These are phyloP conservation scores for Aphanomyces astaci DNA, from an alignment of 352 stramenopile species.

Conservation along the genomic window DNA sequence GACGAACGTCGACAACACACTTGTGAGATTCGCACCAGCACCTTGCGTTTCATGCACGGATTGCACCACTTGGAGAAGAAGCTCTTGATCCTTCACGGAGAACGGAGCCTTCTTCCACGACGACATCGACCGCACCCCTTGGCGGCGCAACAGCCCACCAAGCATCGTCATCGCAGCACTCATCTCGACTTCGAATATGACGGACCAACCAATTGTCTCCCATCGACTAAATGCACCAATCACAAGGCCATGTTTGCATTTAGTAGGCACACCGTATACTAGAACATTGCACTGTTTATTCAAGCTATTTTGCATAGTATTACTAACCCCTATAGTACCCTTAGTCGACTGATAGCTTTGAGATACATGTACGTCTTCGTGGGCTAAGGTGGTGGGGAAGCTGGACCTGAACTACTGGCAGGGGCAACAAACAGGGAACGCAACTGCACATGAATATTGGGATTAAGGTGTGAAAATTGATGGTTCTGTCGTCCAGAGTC, in stretches of 20 bases:
- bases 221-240: not conserved
- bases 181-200: not conserved
- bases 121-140: not conserved
- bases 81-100: not conserved
- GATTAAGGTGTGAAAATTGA: too few species aligned
- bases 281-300: too few species aligned
- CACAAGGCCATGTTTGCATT: too few species aligned
- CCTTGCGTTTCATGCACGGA: not conserved
- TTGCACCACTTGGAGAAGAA: not conserved
- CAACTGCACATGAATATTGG: not conserved
- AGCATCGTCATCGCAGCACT: not conserved
- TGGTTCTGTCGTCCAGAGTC: too few species aligned
- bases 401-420: too few species aligned
- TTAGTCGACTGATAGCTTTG: not conserved
- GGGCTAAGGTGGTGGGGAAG: too few species aligned
- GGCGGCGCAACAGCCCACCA: not conserved
- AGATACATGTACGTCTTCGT: too few species aligned
- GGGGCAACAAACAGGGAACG: too few species aligned
- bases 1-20: not conserved
- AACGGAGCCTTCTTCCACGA: not conserved
- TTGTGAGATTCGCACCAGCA: not conserved
- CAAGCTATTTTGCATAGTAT: too few species aligned
- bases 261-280: too few species aligned
- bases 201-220: not conserved
- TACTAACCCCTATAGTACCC: not conserved